Evolutionary conservation across 306 rosid species (phyloP), one percentile per base, ranked within the genome.

Genomic region (Corylus avellana): DNA sequence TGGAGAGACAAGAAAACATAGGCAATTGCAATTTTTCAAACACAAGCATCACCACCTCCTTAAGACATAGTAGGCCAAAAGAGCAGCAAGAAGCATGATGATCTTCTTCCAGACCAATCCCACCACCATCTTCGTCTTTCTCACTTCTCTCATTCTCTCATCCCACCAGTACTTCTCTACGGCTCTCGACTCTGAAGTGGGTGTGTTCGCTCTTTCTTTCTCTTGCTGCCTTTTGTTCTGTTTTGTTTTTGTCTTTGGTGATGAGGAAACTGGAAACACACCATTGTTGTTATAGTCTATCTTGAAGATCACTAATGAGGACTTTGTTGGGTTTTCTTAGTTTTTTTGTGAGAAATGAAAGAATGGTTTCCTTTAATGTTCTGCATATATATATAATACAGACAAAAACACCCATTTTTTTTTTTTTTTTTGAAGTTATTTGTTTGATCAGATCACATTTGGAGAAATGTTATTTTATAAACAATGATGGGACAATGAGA

Each of bases 181-280:
- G 75, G 90, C 91, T 72, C 11, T 79, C n/a, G 78, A 80, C 1
- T 39, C 88, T 54, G 86, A 86, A 89, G 80, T 50, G 54, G 92
- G 98, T 93, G 84, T 73, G 75, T 8, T 42, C n/a, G 7, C 50
- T 46, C 17, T n/a, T 56, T 51, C 44, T 78, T 27, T 72, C 83
- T 77, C 20, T n/a, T 7, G 4, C 18, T 50, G 54, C 39, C 4
- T 63, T 16, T 63, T 2, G 74, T 4, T 13, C 7, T 77, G 0
- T 35, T 29, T 55, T 5, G 39, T 70, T 9, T 25, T 10, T 47
- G 10, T 7, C 12, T 20, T 47, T 50, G 53, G 51, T 53, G 42
- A 53, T 77, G 46, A 58, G 49, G 3, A 57, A 39, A 54, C 50
- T 29, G 32, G 32, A 50, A 12, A 29, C 32, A 29, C 32, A 44